Evolutionary conservation across 108 stramenopile genomes (phyloP), one percentile per base, ranked within the genome.

Genomic region (Nannochloropsis oceanica): DNA sequence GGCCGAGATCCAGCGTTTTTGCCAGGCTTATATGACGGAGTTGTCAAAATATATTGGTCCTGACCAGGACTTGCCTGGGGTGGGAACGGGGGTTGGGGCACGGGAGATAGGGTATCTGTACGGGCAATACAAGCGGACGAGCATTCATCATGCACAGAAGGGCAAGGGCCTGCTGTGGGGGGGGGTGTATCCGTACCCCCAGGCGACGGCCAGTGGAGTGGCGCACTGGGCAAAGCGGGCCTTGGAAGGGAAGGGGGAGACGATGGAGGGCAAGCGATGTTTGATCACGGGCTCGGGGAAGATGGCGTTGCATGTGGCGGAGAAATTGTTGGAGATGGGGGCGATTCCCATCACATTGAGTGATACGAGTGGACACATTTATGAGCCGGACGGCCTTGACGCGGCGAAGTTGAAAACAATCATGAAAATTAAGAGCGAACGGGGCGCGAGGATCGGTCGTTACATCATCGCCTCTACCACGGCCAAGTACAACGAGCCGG

Each of bases 91-190:
- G 12, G 94, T 94, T 26, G 94, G 94, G 26, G 88, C 91, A 43
- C 93, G 93, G 80, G 96, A 97, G 92, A 91, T 98, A 84, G 97
- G 97, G 81, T 99, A 95, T 88, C 87, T 99, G 83, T 97, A 92
- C 89, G 98, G 98, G 34, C 97, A 98, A 91, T 99, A 97, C 95
- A 99, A 99, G 92, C 93, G 97, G 46, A 95, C 97, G 87, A 89
- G 85, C 84, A 73, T 83, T 79, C 89, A 90, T 73, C 85, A 91
- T 44, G 84, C 90, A 43, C 89, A 91, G 85, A 27, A 46, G 43
- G 89, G 90, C 26, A 46, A 83, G 8, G 90, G 90, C 12, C 42
- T 90, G 42, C 88, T 91, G 20, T 91, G 90, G 89, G 92, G 92
- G 42, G 92, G 92, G 12, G 22, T 43, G 11, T 86, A 44, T 43